These are phyloP conservation scores for Deuterostichococcus epilithicus DNA, from an alignment of 139 green algal species.

Conservation along the genomic window DNA sequence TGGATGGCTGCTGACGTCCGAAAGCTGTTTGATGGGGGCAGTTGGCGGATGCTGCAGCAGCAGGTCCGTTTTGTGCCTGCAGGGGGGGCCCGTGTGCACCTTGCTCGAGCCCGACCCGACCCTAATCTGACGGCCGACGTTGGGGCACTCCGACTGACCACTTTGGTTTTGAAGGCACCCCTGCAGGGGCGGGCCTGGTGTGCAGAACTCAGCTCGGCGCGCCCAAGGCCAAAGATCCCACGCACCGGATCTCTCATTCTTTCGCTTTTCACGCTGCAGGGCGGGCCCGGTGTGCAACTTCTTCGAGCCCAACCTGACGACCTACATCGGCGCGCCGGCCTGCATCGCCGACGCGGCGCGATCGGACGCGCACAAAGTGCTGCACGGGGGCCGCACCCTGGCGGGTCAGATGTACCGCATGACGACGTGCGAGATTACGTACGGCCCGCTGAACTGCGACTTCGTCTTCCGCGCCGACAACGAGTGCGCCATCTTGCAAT, in stretches of 20 bases:
- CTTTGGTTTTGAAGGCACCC: too few relatives aligned
- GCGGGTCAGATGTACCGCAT: conserved; percentile 35
- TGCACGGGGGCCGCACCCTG: not conserved
- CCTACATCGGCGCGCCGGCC: conserved; percentile 21
- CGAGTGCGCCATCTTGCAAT: conserved; percentile 16
- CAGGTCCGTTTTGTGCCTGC: too few relatives aligned
- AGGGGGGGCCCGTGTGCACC: too few relatives aligned
- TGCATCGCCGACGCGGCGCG: conserved; percentile 19
- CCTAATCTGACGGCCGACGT: too few relatives aligned
- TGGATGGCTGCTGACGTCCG: too few relatives aligned
- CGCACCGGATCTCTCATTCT: not conserved
- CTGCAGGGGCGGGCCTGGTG: too few relatives aligned
- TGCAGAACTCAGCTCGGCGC: too few relatives aligned
- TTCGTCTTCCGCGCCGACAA: conserved; percentile 44
- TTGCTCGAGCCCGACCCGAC: too few relatives aligned
- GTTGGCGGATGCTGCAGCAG: too few relatives aligned
- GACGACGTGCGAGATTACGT: conserved; percentile 58
- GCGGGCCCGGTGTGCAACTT: conserved; percentile 42
- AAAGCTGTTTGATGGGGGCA: too few relatives aligned
- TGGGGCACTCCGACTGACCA: too few relatives aligned
- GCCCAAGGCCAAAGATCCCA: too few relatives aligned
- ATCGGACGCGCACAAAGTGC: not conserved
- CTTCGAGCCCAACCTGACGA: conserved; percentile 38
- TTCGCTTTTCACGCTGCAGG: not conserved
- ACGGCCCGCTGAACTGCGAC: conserved; percentile 65